phyloP scores from a whole-genome alignment of 345 rosid species.

The Limnanthes douglasii region DNA sequence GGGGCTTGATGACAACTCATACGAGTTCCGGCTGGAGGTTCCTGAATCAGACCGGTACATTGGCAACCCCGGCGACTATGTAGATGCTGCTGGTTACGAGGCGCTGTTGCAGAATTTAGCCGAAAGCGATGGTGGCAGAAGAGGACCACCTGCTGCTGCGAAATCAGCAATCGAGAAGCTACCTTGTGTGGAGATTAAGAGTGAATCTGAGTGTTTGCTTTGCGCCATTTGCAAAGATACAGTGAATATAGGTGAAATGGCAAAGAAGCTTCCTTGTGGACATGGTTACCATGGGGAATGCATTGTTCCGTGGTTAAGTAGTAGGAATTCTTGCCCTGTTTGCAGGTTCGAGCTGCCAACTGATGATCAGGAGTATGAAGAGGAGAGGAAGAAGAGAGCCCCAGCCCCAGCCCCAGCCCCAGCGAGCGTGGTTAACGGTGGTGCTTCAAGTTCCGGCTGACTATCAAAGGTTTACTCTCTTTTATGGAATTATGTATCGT shows the following conservation, averaged over 20 bases:
- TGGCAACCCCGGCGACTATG: constrained; percentile 47
- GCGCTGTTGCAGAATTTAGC: constrained; percentile 52
- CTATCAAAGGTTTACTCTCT: too few species aligned
- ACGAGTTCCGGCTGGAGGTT: constrained; percentile 39
- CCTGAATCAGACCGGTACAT: constrained; percentile 35
- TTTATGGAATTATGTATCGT: too few species aligned
- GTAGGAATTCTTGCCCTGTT: constrained; percentile 65
- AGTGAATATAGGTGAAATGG: constrained; percentile 33
- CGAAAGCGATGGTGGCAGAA: constrained; percentile 46
- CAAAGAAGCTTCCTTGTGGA: constrained; percentile 46
- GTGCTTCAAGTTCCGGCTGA: too few species aligned
- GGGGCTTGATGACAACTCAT: constrained; percentile 55
- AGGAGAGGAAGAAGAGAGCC: constrained; percentile 30
- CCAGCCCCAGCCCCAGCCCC: too few species aligned
- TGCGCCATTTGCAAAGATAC: constrained; percentile 56
- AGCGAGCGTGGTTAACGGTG: too few species aligned
- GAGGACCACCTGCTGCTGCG: constrained; percentile 62
- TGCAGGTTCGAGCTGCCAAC: constrained; percentile 55
- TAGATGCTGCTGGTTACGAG: constrained; percentile 49
- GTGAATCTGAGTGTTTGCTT: constrained; percentile 13
- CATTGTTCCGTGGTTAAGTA: constrained; percentile 52
- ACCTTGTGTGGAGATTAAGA: constrained; percentile 22
- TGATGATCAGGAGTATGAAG: constrained; percentile 55
- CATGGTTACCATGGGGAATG: constrained; percentile 57
- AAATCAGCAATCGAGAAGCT: constrained; percentile 26